Base-by-base conservation (phyloP, 192 early-diverging fungal species). In the Kappamyces sp. region DNA sequence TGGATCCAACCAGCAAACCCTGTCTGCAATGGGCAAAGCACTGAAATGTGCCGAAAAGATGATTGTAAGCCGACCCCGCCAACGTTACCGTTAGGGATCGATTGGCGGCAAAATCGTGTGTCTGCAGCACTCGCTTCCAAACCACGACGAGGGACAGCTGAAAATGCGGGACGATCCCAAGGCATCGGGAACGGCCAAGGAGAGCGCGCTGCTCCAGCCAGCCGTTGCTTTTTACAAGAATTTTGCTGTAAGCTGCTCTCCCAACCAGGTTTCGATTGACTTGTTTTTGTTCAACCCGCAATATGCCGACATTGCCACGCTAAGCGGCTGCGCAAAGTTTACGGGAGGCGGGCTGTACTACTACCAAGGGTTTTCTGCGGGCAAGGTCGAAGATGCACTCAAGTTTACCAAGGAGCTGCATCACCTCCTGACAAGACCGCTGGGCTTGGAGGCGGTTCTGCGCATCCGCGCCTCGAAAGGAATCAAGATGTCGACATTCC, bases 61-160 rank as follows among this genome's bases (percentile, higher is more conserved):
- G 58, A 71, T 96, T 45, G 87, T 86, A 63, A 52, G 71, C 59
- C 22, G 39, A 35, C 22, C 22, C 15, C 31, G 47, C 6, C 1
- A 8, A 7, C 14, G 52, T n/a, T 38, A 52, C 12, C 15, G 51
- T n/a, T 7, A 86, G 80, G 78, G 79, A 39, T 69, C 84, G 3
- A 82, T 87, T 22, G 95, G 95, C 59, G 95, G 95, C 39, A 96
- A 96, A 65, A 90, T 98, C 37, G 63, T 94, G 4, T 77, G 87
- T 12, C 66, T 93, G 49, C 89, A 92, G 66, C 74, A 83, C 5
- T 86, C 78, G 12, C 73, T 94, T 57, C 95, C 95, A 3, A 95
- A 86, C 45, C 60, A 85, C 32, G 86, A 83, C 60, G 84, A 84
- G 42, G 93, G 91, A 32, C 69, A 78, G 14, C 69, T 98, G 9